Conservation (phyloP, 768 basidiomycete genomes). For the Coprinellus micaceus region DNA sequence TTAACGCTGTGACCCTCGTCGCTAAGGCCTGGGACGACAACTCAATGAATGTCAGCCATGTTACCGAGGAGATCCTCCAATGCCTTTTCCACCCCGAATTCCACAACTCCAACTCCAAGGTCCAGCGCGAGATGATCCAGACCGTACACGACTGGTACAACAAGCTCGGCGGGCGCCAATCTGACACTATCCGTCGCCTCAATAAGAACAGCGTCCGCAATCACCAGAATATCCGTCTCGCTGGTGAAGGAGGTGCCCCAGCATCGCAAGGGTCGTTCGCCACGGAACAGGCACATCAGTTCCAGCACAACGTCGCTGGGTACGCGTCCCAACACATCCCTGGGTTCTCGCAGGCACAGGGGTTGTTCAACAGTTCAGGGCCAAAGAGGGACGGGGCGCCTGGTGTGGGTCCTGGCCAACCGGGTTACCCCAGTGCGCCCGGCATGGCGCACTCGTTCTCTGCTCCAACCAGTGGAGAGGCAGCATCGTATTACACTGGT, state of each 20-base stretch:
- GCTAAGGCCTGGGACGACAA: conserved; percentile 80
- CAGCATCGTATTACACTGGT: conserved; percentile 27
- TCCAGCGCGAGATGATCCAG: conserved; percentile 76
- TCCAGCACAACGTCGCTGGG: conserved; percentile 46
- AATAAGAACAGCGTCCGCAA: conserved; percentile 63
- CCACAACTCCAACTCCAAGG: conserved; percentile 54
- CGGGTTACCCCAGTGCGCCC: conserved; percentile 14
- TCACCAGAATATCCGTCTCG: conserved; percentile 65
- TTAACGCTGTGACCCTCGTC: conserved; percentile 62
- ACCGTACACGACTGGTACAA: conserved; percentile 62
- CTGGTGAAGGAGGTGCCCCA: conserved; percentile 47
- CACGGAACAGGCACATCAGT: conserved; percentile 41
- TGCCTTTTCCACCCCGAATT: conserved; percentile 88
- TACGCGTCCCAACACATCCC: conserved; percentile 44
- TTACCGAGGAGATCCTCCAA: conserved; percentile 61
- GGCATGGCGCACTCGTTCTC: neutral
- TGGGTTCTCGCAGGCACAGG: conserved; percentile 41
- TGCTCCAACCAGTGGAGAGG: conserved; percentile 21
- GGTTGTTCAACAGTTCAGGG: conserved; percentile 28
- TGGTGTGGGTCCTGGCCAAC: no score
- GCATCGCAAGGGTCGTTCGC: conserved; percentile 48
- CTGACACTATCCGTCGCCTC: conserved; percentile 52
- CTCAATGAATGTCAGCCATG: conserved; percentile 50
- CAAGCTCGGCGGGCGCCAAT: conserved; percentile 43
- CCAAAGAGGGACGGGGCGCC: conserved; percentile 25